Conservation (phyloP, 140 eudicot species). For the Erigeron philadelphicus region DNA sequence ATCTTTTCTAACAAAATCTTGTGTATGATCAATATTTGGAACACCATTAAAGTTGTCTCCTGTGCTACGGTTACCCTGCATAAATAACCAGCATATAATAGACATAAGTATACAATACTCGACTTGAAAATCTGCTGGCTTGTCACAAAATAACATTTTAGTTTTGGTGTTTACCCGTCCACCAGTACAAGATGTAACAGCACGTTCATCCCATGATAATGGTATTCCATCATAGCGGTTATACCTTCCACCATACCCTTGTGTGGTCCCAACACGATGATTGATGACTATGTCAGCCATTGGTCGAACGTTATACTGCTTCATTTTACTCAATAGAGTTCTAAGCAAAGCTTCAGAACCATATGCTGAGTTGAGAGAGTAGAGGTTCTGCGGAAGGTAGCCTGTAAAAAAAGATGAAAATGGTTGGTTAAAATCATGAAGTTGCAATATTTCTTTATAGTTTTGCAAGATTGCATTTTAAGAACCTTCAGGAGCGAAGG, state of each 20-base stretch:
- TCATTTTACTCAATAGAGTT: slow-evolving; percentile 67
- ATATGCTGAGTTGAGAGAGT: slow-evolving; percentile 72
- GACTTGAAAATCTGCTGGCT: not conserved
- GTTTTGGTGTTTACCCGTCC: slow-evolving; percentile 57
- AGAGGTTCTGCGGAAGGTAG: slow-evolving; percentile 91
- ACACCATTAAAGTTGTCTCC: slow-evolving; percentile 83
- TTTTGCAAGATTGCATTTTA: not conserved
- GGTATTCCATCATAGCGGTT: slow-evolving; percentile 95
- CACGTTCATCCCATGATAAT: slow-evolving; percentile 78
- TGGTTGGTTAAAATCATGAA: not conserved
- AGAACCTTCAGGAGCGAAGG: slow-evolving; percentile 75
- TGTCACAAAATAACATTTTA: not conserved
- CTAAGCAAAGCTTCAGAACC: slow-evolving; percentile 69
- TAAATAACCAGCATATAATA: not conserved
- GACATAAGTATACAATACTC: not conserved
- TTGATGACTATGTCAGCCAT: slow-evolving; percentile 95
- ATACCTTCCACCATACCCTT: slow-evolving; percentile 76
- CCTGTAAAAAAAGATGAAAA: slow-evolving; percentile 38
- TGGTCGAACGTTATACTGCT: slow-evolving; percentile 63
- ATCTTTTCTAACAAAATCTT: slow-evolving; percentile 70
- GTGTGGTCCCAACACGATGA: slow-evolving; percentile 83
- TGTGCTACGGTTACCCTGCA: slow-evolving; percentile 75
- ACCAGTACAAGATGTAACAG: slow-evolving; percentile 91
- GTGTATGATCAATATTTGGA: slow-evolving; percentile 89
- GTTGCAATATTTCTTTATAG: not conserved